Base-by-base conservation (phyloP, 805 yeast species). In the Candida parachauliodes region DNA sequence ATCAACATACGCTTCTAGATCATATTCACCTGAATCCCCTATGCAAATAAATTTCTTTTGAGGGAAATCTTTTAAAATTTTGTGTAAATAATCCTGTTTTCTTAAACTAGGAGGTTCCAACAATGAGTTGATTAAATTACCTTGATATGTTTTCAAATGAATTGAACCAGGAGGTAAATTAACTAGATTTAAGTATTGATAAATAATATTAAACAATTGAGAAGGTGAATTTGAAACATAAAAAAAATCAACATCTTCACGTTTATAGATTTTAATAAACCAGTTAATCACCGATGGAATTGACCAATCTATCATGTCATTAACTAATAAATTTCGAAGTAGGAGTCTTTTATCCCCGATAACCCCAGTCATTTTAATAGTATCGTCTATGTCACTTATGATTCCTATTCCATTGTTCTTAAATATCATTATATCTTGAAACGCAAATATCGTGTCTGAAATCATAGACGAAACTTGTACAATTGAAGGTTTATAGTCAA, bases 11-110 rank as follows among this genome's bases (percentile, higher is more conserved):
- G 97, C 95, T 52, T 94, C 98, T 29, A 91, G 65, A 62, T 93
- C 99, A 46, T 82, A 83, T 54, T 93, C 98, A 1, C 98, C 98
- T 2, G 96, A 83, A 56, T 93, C 99, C 22, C 99, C 99, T 11
- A 93, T 74, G 35, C 95, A 65, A 17, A 93, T 72, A 55, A 93
- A 91, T 50, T 76, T 80, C 46, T 89, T 79, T 1, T 75, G 43
- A 0, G 94, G 88, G 54, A 87, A 91, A 52, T 89, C 95, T 2
- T 62, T 56, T 17, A 88, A 45, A 6, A 93, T 73, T 40, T 76
- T 73, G 28, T 70, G 64, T 36, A 94, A 68, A 1, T 87, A 73
- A 9, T 73, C 72, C 42, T 77, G 73, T 58, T 93, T 93, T 31
- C 95, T 74, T 34, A 87, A 87, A 3, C 83, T 80, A 2, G 93